Evolutionary conservation across 352 stramenopile species (phyloP).

Genomic region (Pythium dissimile): DNA sequence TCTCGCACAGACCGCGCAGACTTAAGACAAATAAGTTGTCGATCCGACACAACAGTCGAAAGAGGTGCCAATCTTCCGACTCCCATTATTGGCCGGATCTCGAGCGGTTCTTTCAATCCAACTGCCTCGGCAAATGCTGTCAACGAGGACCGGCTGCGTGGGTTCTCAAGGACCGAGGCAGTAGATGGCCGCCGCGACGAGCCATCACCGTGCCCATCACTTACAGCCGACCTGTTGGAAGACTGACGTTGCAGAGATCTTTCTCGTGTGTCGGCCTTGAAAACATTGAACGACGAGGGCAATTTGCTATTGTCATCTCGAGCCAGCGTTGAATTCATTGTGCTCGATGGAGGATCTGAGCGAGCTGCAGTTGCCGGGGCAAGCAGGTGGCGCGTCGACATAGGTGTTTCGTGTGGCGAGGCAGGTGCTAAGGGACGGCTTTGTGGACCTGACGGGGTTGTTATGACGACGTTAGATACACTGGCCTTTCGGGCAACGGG

Average conservation of each 20-base stretch:
- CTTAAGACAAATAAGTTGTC: slow-evolving; percentile 3
- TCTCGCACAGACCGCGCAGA: neutral
- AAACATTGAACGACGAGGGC: neutral
- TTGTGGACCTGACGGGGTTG: too few relatives aligned
- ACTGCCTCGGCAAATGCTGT: slow-evolving; percentile 13
- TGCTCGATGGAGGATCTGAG: too few relatives aligned
- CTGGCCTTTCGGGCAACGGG: too few relatives aligned
- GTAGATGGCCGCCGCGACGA: neutral
- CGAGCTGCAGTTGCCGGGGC: too few relatives aligned
- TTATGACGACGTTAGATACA: too few relatives aligned
- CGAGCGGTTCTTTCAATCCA: slow-evolving; percentile 1
- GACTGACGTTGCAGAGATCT: slow-evolving; percentile 4
- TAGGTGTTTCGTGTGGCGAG: too few relatives aligned
- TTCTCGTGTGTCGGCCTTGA: neutral
- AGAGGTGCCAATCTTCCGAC: neutral
- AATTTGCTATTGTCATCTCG: neutral
- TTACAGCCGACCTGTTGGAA: slow-evolving; percentile 1
- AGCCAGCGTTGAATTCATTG: too few relatives aligned
- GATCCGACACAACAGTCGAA: neutral
- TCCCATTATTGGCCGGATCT: neutral
- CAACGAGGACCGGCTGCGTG: slow-evolving; percentile 17
- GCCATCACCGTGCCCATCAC: neutral
- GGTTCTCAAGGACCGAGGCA: neutral
- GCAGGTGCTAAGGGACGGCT: too few relatives aligned
- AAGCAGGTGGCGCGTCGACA: too few relatives aligned